A percentile compares a stretch with the other conserved stretches of the same genome.
phyloP scores from a whole-genome alignment of 805 yeast species.

The Kodamaea hsintzibuensis region DNA sequence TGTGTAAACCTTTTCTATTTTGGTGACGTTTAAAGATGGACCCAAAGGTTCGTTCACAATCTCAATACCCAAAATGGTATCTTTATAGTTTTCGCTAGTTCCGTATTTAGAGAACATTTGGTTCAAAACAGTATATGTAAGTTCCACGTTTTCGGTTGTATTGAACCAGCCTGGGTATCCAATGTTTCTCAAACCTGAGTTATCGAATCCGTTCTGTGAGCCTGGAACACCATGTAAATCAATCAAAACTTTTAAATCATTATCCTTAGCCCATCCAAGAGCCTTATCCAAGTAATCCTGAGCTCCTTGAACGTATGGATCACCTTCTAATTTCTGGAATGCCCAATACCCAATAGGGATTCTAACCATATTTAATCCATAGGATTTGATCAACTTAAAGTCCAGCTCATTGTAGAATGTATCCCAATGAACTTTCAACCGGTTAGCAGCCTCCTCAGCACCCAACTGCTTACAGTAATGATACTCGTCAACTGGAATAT shows the following conservation, averaged over 20 bases:
- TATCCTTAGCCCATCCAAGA: constrained; percentile 62
- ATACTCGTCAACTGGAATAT: constrained; percentile 63
- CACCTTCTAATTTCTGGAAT: constrained; percentile 47
- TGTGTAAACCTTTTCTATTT: constrained; percentile 29
- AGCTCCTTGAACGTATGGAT: constrained; percentile 70
- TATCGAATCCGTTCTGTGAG: constrained; percentile 85
- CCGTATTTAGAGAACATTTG: constrained; percentile 39
- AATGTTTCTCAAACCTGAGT: constrained; percentile 63
- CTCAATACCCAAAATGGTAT: constrained; percentile 42
- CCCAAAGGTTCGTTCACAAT: constrained; percentile 43
- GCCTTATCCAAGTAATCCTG: constrained; percentile 63
- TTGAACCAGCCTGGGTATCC: constrained; percentile 40
- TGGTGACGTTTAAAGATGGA: constrained; percentile 21
- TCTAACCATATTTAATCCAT: constrained; percentile 70
- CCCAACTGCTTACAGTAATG: constrained; percentile 54
- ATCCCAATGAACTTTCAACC: constrained; percentile 56
- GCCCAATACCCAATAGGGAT: constrained; percentile 87
- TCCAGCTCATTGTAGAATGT: constrained; percentile 61
- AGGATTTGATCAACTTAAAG: constrained; percentile 47
- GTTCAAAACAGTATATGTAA: constrained; percentile 35
- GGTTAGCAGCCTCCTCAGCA: constrained; percentile 37
- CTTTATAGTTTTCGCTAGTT: constrained; percentile 23
- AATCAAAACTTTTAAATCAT: constrained; percentile 66
- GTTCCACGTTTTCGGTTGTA: constrained; percentile 24
- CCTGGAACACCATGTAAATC: constrained; percentile 85